A percentile compares a stretch with the other conserved stretches of the same genome.
Evolutionary conservation across 768 basidiomycete species (phyloP).

Genomic region (Rhodotorula paludigena): DNA sequence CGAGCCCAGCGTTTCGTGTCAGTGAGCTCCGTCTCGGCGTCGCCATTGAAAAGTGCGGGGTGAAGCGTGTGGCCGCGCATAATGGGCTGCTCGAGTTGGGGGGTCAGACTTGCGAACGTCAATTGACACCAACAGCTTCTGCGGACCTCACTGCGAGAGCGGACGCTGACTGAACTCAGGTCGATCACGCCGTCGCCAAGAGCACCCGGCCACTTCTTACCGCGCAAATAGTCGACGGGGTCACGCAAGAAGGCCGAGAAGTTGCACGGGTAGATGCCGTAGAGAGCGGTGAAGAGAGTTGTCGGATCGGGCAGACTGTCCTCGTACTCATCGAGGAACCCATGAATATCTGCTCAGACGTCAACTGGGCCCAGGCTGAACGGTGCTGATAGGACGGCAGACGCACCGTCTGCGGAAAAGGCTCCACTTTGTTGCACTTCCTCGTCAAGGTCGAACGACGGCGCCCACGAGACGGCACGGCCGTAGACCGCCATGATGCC

Average conservation of each 20-base stretch:
- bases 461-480: slow-evolving; percentile 44
- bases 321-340: slow-evolving; percentile 11
- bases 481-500: slow-evolving; percentile 44
- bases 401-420: neutral
- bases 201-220: slow-evolving; percentile 55
- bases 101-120: too few relatives aligned
- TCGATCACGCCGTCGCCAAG: slow-evolving; percentile 60
- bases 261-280: slow-evolving; percentile 89
- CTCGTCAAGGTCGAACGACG: slow-evolving; percentile 10
- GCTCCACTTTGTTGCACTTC: neutral
- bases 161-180: slow-evolving; percentile 64
- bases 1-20: slow-evolving; percentile 63
- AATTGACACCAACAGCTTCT: too few relatives aligned
- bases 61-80: slow-evolving; percentile 69
- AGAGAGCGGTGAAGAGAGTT: slow-evolving; percentile 69
- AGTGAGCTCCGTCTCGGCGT: slow-evolving; percentile 61
- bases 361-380: too few relatives aligned
- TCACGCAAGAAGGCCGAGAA: slow-evolving; percentile 69
- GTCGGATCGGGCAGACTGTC: slow-evolving; percentile 55
- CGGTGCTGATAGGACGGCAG: neutral
- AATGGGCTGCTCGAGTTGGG: slow-evolving; percentile 56
- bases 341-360: neutral
- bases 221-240: slow-evolving; percentile 62
- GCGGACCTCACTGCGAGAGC: slow-evolving; percentile 67
- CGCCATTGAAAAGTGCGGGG: slow-evolving; percentile 64